phyloP scores from a whole-genome alignment of 192 early-diverging fungal species.

The Podila horticola region DNA sequence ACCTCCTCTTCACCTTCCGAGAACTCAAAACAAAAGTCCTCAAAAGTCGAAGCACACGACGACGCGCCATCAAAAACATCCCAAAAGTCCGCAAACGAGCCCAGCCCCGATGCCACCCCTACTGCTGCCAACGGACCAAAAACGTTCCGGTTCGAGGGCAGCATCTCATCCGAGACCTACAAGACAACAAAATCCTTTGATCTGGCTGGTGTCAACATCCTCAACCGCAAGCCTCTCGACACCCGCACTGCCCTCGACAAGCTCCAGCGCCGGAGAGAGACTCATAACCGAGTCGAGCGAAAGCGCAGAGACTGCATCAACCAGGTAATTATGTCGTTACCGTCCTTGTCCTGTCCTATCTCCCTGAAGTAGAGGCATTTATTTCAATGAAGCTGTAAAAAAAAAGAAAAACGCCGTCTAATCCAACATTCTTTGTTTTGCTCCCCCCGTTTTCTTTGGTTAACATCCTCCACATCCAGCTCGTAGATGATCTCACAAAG shows the following conservation, averaged over 20 bases:
- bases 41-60: slow-evolving; percentile 6
- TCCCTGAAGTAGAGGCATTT: too few species aligned
- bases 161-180: slow-evolving; percentile 22
- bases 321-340: slow-evolving; percentile 29
- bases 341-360: not conserved
- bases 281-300: slow-evolving; percentile 82
- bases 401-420: too few species aligned
- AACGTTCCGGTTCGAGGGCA: slow-evolving; percentile 45
- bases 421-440: too few species aligned
- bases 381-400: too few species aligned
- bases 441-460: too few species aligned
- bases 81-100: not conserved
- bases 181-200: slow-evolving; percentile 47
- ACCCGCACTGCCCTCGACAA: slow-evolving; percentile 71
- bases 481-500: slow-evolving; percentile 41
- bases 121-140: slow-evolving; percentile 17
- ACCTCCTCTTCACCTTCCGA: not conserved
- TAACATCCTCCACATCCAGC: not conserved
- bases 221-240: slow-evolving; percentile 34
- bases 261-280: slow-evolving; percentile 76
- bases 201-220: slow-evolving; percentile 41
- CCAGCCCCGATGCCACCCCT: not conserved
- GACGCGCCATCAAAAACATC: not conserved
- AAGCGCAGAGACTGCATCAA: slow-evolving; percentile 82
- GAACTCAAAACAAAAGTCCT: slow-evolving; percentile 3